Percentiles rank a stretch among this genome's conserved stretches.
phyloP scores from a whole-genome alignment of 306 rosid genomes.

The Castanea sativa region DNA sequence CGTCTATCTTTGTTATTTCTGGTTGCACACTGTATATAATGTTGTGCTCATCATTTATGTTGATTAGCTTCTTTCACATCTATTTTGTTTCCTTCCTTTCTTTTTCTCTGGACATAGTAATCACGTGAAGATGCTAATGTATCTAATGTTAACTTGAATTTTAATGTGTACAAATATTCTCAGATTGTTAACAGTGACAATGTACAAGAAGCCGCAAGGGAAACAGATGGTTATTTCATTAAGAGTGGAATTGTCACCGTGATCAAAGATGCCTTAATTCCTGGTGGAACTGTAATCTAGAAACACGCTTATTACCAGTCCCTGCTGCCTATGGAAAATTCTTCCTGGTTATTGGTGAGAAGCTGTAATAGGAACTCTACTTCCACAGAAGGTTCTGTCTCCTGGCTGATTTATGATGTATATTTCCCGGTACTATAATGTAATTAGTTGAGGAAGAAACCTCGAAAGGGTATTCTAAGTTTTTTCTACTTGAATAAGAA shows the following conservation, averaged over 20 bases:
- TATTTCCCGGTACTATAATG: constrained; percentile 35
- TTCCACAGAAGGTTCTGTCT: constrained; percentile 21
- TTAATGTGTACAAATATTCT: background rate
- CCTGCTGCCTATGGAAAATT: constrained; percentile 6
- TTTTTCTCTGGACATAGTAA: no score
- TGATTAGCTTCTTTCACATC: background rate
- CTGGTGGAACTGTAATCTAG: constrained; percentile 77
- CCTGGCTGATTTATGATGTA: constrained; percentile 26
- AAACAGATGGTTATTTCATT: constrained; percentile 95
- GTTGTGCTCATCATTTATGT: background rate
- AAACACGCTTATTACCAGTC: background rate
- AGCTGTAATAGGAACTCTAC: constrained; percentile 15
- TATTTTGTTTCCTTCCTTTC: background rate
- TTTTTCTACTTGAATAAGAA: constrained; percentile 37
- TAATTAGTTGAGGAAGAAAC: constrained; percentile 52
- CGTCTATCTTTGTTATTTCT: background rate
- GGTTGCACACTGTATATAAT: background rate
- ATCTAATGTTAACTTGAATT: background rate
- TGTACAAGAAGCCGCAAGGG: constrained; percentile 98
- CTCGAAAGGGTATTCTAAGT: constrained; percentile 20
- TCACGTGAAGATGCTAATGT: background rate
- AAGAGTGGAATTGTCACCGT: constrained; percentile 92
- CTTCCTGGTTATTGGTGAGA: constrained; percentile 4
- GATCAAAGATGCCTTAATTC: constrained; percentile 95
- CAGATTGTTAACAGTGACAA: constrained; percentile 79